Percentiles rank a stretch among this genome's conserved stretches.
These are phyloP conservation scores for Globisporangium parvum DNA, from an alignment of 352 stramenopile species.

Conservation along the genomic window DNA sequence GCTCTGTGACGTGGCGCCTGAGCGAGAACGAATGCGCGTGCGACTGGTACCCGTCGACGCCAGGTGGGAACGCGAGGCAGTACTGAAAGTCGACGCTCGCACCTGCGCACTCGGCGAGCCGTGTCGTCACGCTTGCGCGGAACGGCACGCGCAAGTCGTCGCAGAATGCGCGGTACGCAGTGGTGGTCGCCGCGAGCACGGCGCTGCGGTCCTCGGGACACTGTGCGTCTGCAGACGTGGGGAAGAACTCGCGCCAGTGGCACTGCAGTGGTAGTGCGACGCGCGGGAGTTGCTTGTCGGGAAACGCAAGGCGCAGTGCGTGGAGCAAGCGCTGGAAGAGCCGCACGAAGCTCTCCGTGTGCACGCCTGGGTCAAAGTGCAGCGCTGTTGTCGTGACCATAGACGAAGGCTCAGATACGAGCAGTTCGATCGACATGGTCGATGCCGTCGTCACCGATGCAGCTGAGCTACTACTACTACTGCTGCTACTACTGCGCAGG, in stretches of 20 bases:
- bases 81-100: conserved; percentile 62
- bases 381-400: conserved; percentile 11
- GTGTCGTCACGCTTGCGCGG: conserved; percentile 34
- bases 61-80: conserved; percentile 33
- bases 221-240: background rate
- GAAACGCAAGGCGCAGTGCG: conserved; percentile 37
- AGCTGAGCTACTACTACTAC: background rate
- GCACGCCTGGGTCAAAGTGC: conserved; percentile 52
- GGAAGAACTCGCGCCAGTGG: conserved; percentile 52
- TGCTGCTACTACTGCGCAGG: conserved; percentile 13
- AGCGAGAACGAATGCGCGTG: conserved; percentile 5
- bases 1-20: background rate
- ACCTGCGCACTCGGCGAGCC: conserved; percentile 44
- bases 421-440: conserved; percentile 29
- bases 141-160: conserved; percentile 46
- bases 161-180: conserved; percentile 55
- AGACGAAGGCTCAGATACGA: conserved; percentile 11
- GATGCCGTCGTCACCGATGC: background rate
- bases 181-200: conserved; percentile 30
- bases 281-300: conserved; percentile 23
- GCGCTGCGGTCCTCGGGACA: background rate
- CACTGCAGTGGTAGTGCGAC: conserved; percentile 32
- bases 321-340: conserved; percentile 52
- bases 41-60: conserved; percentile 26
- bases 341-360: conserved; percentile 44